Percentiles rank a stretch among this genome's conserved stretches.
phyloP scores from a whole-genome alignment of 371 early-diverging fungal genomes.

The Mortierella sp. region DNA sequence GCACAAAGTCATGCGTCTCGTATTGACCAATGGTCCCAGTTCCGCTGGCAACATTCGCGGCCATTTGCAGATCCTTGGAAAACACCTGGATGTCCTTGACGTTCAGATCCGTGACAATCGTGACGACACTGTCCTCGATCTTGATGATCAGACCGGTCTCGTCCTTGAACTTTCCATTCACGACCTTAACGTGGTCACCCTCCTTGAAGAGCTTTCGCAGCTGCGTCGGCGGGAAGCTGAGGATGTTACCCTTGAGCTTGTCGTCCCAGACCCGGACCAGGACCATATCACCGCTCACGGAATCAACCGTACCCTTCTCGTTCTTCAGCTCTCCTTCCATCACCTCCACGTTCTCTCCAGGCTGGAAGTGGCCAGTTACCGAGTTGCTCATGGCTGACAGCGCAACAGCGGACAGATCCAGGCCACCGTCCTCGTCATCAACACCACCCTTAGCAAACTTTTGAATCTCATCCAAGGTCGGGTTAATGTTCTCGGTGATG shows the following conservation, averaged over 20 bases:
- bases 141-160: conserved; percentile 92
- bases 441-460: conserved; percentile 76
- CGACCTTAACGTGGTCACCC: conserved; percentile 97
- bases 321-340: conserved; percentile 91
- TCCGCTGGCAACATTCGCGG: conserved; percentile 64
- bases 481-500: conserved; percentile 81
- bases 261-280: conserved; percentile 68
- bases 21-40: conserved; percentile 63
- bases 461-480: conserved; percentile 95
- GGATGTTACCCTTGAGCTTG: conserved; percentile 61
- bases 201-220: conserved; percentile 88
- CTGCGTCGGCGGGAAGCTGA: conserved; percentile 63
- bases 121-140: conserved; percentile 82
- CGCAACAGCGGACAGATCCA: conserved; percentile 61
- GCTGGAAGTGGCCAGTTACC: conserved; percentile 68
- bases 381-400: conserved; percentile 56
- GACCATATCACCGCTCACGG: conserved; percentile 73
- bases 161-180: conserved; percentile 87
- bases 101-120: conserved; percentile 83
- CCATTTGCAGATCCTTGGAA: conserved; percentile 87
- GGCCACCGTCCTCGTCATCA: conserved; percentile 66
- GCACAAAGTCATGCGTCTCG: conserved; percentile 90
- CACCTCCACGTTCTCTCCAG: conserved; percentile 93
- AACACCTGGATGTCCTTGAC: conserved; percentile 86
- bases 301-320: conserved; percentile 81